These are phyloP conservation scores for Nicotiana undulata DNA, from an alignment of 257 asterid genomes.

Conservation along the genomic window DNA sequence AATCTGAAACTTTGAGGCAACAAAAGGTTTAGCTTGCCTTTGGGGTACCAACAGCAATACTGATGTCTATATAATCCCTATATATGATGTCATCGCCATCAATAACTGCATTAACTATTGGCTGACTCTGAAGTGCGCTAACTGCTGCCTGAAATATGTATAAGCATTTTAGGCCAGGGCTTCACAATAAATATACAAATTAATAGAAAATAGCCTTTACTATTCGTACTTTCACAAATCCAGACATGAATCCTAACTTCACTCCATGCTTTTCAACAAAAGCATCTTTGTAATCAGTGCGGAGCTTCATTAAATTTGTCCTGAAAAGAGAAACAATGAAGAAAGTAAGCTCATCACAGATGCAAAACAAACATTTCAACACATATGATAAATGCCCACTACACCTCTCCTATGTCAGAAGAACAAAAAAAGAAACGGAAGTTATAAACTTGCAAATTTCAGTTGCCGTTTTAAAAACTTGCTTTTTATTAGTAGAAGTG, in stretches of 20 bases:
- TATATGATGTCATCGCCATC: conserved; percentile 97
- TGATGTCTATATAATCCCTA: conserved; percentile 87
- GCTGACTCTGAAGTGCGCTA: conserved; percentile 90
- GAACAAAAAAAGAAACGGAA: not conserved
- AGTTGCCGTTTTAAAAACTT: not conserved
- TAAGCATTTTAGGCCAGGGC: not conserved
- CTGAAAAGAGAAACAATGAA: conserved; percentile 29
- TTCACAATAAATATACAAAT: not conserved
- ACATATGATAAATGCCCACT: not conserved
- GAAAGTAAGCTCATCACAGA: not conserved
- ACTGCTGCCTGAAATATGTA: conserved; percentile 76
- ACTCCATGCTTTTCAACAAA: conserved; percentile 95
- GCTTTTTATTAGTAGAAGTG: not conserved
- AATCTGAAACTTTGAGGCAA: not conserved
- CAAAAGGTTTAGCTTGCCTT: conserved; percentile 44
- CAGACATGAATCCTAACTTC: conserved; percentile 93
- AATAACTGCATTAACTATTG: conserved; percentile 90
- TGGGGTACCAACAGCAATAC: conserved; percentile 99
- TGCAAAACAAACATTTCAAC: not conserved
- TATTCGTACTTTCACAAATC: conserved; percentile 78
- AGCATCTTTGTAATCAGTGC: conserved; percentile 92
- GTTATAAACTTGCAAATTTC: not conserved
- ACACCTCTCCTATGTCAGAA: not conserved
- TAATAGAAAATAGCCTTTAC: conserved; percentile 23
- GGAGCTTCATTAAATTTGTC: conserved; percentile 97